Percentiles rank a stretch among this genome's conserved stretches.
These are phyloP conservation scores for Lactifluus subvellereus DNA, from an alignment of 768 basidiomycete species.

Conservation along the genomic window DNA sequence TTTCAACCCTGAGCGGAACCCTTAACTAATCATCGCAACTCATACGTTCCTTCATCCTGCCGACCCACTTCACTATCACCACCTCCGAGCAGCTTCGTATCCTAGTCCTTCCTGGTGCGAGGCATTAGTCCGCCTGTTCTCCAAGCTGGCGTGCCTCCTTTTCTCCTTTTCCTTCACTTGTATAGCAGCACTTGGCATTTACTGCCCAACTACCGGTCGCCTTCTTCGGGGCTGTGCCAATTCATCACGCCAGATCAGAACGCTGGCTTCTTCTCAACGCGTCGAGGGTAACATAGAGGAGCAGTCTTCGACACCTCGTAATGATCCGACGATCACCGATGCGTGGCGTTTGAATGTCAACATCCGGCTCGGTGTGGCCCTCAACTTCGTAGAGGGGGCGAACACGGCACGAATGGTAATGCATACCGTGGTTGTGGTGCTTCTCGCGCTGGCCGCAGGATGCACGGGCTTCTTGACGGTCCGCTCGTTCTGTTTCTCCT, in stretches of 20 bases:
- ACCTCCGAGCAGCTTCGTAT: no score
- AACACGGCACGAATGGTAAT: background rate
- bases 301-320: background rate
- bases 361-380: conserved; percentile 15
- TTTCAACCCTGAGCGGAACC: no score
- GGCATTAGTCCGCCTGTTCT: background rate
- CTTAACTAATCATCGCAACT: no score
- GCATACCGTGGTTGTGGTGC: background rate
- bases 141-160: conserved; percentile 23
- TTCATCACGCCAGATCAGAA: background rate
- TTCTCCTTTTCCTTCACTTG: conserved; percentile 21
- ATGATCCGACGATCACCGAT: background rate
- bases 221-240: background rate
- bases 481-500: background rate
- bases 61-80: no score
- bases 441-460: conserved; percentile 9
- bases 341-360: conserved; percentile 17
- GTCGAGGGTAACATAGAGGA: conserved; percentile 7
- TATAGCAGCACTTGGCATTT: conserved; percentile 15
- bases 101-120: background rate
- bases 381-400: conserved; percentile 9
- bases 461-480: conserved; percentile 20
- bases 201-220: conserved; percentile 7
- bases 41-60: background rate
- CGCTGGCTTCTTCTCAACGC: conserved; percentile 13